Percentiles rank a stretch among this genome's conserved stretches.
These are phyloP conservation scores for Fennellomyces sp. DNA, from an alignment of 371 early-diverging fungal species.

Conservation along the genomic window DNA sequence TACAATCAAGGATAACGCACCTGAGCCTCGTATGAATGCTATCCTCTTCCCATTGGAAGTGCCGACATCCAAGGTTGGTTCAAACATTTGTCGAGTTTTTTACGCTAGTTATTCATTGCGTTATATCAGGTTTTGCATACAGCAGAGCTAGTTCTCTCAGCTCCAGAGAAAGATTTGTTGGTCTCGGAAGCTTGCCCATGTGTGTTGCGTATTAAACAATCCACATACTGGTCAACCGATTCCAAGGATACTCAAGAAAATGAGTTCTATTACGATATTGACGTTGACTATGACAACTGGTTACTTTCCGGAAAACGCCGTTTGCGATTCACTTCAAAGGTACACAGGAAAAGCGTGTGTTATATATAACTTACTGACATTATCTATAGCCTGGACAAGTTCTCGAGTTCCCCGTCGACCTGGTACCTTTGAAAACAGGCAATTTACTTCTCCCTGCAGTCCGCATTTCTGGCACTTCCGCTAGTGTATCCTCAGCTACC, in stretches of 20 bases:
- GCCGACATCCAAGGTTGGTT: conserved; percentile 46
- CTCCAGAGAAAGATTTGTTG: conserved; percentile 37
- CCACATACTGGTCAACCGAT: conserved; percentile 57
- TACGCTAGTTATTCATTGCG: background rate
- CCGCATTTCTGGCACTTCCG: conserved; percentile 49
- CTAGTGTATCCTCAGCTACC: conserved; percentile 58
- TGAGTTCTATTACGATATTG: conserved; percentile 68
- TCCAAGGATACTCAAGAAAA: conserved; percentile 12
- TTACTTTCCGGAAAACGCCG: conserved; percentile 69
- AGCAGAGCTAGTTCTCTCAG: conserved; percentile 56
- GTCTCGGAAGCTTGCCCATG: conserved; percentile 64
- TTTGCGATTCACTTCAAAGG: conserved; percentile 63
- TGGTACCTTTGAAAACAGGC: conserved; percentile 73
- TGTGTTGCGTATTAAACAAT: conserved; percentile 56
- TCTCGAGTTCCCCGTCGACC: conserved; percentile 54
- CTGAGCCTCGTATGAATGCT: conserved; percentile 21
- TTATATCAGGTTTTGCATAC: conserved; percentile 51
- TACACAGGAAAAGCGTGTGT: conserved; percentile 12
- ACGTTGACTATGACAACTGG: conserved; percentile 74
- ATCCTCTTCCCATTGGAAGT: conserved; percentile 62
- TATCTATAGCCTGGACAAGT: conserved; percentile 51
- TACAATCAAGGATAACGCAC: conserved; percentile 32
- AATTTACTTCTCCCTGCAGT: conserved; percentile 62
- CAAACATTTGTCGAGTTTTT: background rate
- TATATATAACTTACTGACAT: background rate